phyloP scores from a whole-genome alignment of 495 filamentous ascomycete species.

The Podospora didyma region DNA sequence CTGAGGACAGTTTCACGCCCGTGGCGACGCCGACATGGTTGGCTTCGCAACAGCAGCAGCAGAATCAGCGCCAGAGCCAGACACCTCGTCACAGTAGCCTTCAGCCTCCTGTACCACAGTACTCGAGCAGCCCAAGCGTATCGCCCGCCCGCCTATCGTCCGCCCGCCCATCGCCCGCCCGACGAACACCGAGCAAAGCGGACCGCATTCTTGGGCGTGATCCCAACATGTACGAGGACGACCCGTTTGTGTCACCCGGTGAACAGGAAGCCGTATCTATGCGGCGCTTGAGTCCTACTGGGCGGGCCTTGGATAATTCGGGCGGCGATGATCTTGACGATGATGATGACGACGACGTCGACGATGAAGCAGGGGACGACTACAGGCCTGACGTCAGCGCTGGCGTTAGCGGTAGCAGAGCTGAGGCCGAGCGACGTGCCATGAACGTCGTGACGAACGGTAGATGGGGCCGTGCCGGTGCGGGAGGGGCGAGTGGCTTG shows the following conservation, averaged over 20 bases:
- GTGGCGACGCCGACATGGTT: constrained; percentile 18
- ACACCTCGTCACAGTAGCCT: not conserved
- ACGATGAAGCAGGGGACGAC: constrained; percentile 15
- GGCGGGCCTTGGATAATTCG: constrained; percentile 31
- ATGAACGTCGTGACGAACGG: constrained; percentile 43
- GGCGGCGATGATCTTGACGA: constrained; percentile 24
- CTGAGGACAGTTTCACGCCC: constrained; percentile 6
- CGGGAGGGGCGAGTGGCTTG: constrained; percentile 29
- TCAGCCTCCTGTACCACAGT: not conserved
- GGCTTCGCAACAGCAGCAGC: not conserved
- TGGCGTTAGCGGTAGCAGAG: constrained; percentile 5
- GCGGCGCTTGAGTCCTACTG: constrained; percentile 35
- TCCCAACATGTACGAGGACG: constrained; percentile 44
- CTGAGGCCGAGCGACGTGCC: constrained; percentile 34
- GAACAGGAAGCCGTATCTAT: constrained; percentile 33
- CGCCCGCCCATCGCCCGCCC: constrained; percentile 7
- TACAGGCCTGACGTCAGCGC: not conserved
- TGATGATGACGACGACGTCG: constrained; percentile 7
- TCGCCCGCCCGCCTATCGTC: constrained; percentile 8
- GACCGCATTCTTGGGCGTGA: constrained; percentile 49
- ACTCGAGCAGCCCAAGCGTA: not conserved
- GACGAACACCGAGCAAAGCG: constrained; percentile 39
- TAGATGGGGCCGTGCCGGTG: constrained; percentile 24
- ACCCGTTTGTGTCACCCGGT: constrained; percentile 11
- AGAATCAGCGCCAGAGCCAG: not conserved